Percentiles rank a stretch among this genome's conserved stretches.
Conservation (phyloP, 2,329 filamentous ascomycete species). For the Trichoderma gracile region DNA sequence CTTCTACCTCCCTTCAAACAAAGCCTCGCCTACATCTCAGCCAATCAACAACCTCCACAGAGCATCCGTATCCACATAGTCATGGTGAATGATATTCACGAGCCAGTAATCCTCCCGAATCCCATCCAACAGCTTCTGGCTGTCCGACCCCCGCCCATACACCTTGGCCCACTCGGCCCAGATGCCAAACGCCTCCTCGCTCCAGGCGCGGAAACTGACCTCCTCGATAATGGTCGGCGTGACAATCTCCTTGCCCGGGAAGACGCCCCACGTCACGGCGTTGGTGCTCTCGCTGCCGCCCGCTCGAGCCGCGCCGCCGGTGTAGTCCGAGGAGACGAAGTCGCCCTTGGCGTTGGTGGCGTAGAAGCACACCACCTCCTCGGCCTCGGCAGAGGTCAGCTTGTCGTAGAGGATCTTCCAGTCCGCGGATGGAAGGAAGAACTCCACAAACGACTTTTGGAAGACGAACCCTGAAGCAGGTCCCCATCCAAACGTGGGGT, state of each 20-base stretch:
- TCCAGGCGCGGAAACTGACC: conserved; percentile 90
- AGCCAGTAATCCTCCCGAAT: conserved; percentile 76
- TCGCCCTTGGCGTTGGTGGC: conserved; percentile 77
- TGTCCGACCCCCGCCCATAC: conserved; percentile 73
- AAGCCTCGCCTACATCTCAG: conserved; percentile 29
- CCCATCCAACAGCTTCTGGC: conserved; percentile 67
- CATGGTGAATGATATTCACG: conserved; percentile 86
- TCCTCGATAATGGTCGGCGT: conserved; percentile 97
- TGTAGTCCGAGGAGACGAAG: conserved; percentile 69
- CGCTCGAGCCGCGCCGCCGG: conserved; percentile 38
- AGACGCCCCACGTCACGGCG: conserved; percentile 95
- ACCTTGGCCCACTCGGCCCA: conserved; percentile 93
- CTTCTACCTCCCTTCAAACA: not conserved
- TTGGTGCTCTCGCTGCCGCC: conserved; percentile 66
- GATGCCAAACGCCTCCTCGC: conserved; percentile 92
- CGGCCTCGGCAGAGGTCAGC: conserved; percentile 59
- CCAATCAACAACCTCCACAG: conserved; percentile 68
- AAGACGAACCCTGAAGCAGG: conserved; percentile 92
- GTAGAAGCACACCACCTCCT: conserved; percentile 79
- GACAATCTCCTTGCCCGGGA: conserved; percentile 92
- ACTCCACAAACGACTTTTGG: conserved; percentile 97
- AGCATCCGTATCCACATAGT: conserved; percentile 68
- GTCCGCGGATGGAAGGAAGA: conserved; percentile 77
- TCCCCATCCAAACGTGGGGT: conserved; percentile 89
- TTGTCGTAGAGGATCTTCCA: conserved; percentile 67